Evolutionary conservation across 257 asterid species (phyloP).

Genomic region (Ehretia macrophylla): DNA sequence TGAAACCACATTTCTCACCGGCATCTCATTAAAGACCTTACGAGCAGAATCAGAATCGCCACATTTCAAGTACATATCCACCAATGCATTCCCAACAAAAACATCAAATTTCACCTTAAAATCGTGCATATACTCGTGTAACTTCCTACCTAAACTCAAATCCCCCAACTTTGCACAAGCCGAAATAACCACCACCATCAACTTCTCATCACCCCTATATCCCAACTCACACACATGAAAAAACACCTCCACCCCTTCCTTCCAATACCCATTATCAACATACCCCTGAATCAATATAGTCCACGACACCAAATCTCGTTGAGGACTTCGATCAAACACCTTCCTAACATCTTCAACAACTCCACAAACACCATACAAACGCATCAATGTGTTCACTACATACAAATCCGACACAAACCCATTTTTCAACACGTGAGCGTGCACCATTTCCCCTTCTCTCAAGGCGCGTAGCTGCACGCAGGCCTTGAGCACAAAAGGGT

Average conservation of each 20-base stretch:
- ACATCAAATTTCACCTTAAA: conserved; percentile 27
- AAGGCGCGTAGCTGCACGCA: conserved; percentile 27
- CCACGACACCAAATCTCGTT: conserved; percentile 38
- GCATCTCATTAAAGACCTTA: conserved; percentile 31
- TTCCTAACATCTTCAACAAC: conserved; percentile 16
- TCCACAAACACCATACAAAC: conserved; percentile 33
- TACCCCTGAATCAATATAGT: conserved; percentile 41
- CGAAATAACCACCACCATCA: conserved; percentile 42
- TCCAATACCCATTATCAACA: conserved; percentile 28
- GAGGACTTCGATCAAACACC: conserved; percentile 34
- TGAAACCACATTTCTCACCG: conserved; percentile 32
- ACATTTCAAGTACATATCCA: conserved; percentile 48
- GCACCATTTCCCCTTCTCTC: conserved; percentile 28
- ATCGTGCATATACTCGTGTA: conserved; percentile 28
- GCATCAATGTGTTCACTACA: conserved; percentile 35
- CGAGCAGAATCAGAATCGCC: conserved; percentile 24
- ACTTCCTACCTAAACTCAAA: conserved; percentile 32
- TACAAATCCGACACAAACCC: conserved; percentile 33
- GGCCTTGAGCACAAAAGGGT: conserved; percentile 40
- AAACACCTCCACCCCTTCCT: conserved; percentile 29
- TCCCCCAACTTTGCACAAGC: conserved; percentile 36
- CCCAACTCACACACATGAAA: conserved; percentile 28
- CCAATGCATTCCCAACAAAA: conserved; percentile 36
- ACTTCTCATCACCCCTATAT: conserved; percentile 30
- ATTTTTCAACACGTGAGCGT: conserved; percentile 29